Conservation (phyloP, 2,329 filamentous ascomycete genomes). For the Ophiostoma sp. region DNA sequence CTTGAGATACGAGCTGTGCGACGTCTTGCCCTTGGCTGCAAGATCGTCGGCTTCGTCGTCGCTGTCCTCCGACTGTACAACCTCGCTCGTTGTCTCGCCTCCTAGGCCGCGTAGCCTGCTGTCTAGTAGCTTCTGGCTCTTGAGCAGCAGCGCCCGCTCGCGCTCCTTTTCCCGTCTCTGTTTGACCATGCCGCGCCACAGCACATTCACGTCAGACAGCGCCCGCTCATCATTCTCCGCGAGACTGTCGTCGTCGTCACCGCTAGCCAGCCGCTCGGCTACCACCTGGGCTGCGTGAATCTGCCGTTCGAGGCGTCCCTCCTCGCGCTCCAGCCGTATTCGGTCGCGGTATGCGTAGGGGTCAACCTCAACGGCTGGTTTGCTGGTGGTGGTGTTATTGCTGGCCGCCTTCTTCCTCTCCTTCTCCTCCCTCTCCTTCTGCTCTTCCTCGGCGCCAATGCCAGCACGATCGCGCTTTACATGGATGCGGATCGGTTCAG, state of each 20-base stretch:
- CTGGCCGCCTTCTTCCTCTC: constrained; percentile 50
- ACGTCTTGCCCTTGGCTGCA: constrained; percentile 41
- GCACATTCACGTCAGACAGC: constrained; percentile 64
- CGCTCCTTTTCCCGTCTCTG: constrained; percentile 64
- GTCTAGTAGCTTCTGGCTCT: constrained; percentile 45
- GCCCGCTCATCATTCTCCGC: constrained; percentile 33
- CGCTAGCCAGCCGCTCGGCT: constrained; percentile 63
- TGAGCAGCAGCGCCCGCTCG: constrained; percentile 58
- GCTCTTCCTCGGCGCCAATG: constrained; percentile 79
- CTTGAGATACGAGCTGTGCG: constrained; percentile 37
- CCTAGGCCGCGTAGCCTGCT: constrained; percentile 18
- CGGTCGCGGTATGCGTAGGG: constrained; percentile 69
- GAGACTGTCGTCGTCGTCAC: constrained; percentile 32
- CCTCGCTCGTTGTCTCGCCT: constrained; percentile 64
- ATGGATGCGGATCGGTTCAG: constrained; percentile 69
- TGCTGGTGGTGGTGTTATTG: constrained; percentile 33
- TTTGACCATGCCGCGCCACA: constrained; percentile 72
- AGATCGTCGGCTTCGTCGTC: constrained; percentile 60
- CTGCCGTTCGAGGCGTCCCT: constrained; percentile 61
- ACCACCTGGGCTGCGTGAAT: constrained; percentile 75
- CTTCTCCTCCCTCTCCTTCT: constrained; percentile 44
- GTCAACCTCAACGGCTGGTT: constrained; percentile 45
- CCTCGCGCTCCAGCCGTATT: constrained; percentile 64
- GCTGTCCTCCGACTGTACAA: constrained; percentile 34
- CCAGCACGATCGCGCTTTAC: constrained; percentile 77